phyloP scores from a whole-genome alignment of 1,139 yeast species.

The Geotrichum carabidarum region DNA sequence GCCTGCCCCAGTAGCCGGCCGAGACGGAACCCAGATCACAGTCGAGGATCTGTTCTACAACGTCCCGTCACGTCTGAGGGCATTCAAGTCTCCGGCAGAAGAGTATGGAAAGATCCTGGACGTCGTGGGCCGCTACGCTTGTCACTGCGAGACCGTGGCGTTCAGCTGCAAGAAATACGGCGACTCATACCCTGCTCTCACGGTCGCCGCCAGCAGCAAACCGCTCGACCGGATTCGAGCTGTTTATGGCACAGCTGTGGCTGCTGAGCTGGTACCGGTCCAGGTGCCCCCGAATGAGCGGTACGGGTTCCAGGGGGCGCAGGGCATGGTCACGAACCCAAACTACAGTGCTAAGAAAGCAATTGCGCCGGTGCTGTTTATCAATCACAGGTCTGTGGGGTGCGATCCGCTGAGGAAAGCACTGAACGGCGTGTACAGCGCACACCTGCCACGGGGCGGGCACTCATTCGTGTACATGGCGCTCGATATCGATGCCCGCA shows the following conservation, averaged over 20 bases:
- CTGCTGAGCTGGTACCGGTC: conserved; percentile 57
- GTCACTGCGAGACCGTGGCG: conserved; percentile 66
- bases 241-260: conserved; percentile 67
- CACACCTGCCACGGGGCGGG: conserved; percentile 73
- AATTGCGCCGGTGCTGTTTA: conserved; percentile 68
- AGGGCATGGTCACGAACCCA: conserved; percentile 66
- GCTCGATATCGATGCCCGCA: conserved; percentile 57
- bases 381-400: conserved; percentile 74
- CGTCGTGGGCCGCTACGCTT: conserved; percentile 76
- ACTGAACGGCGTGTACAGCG: conserved; percentile 55
- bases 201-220: conserved; percentile 28
- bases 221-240: conserved; percentile 64
- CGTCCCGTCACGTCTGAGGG: conserved; percentile 68
- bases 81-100: conserved; percentile 62
- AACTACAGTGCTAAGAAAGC: conserved; percentile 67
- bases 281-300: conserved; percentile 33
- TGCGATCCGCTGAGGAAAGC: conserved; percentile 79
- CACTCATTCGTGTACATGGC: conserved; percentile 75
- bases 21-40: conserved; percentile 73
- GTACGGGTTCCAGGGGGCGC: conserved; percentile 47
- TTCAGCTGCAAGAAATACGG: conserved; percentile 77
- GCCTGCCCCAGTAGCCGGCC: conserved; percentile 81
- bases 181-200: conserved; percentile 39
- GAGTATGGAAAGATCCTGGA: conserved; percentile 76
- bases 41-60: conserved; percentile 91